Base-by-base conservation (phyloP, 2,329 filamentous ascomycete genomes). In the Fusarium keratoplasticum region DNA sequence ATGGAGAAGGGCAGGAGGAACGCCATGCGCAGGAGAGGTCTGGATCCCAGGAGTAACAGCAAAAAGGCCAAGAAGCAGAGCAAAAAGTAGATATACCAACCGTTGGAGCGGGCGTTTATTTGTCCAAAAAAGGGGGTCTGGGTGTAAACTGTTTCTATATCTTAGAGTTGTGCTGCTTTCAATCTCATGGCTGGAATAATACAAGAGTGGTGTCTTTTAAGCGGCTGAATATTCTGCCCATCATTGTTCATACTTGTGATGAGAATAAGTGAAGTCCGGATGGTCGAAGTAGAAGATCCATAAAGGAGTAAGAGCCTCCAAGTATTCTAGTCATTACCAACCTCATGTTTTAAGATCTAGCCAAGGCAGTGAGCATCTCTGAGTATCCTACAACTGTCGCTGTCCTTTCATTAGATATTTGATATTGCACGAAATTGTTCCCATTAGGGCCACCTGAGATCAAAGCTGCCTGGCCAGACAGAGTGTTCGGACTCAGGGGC, bases 1-100 rank as follows among this genome's bases (percentile, higher is more conserved):
- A 94, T 95, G 50, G 89, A 92, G 78, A 90, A 90, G 77, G 93
- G 91, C n/a, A 91, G 92, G 86, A 89, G 90, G 74, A 94, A 93
- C 78, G 89, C 91, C 69, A 89, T 95, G 87, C 90, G 93, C 77
- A 90, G 90, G 78, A 92, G 93, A 80, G 94, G 94, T 69, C 83
- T 95, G 62, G 91, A 95, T 81, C 93, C 93, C 1, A 91, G 89
- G 79, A 90, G 88, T 29, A 83, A 79, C 61, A 82, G 75, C 58
- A 83, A 80, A 75, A 80, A 82, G 70, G 72, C 77, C 18, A 79
- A 74, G 67, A 77, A 77, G 66, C 60, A 72, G 64, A 76, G 72
- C 47, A 77, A 76, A 71, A 78, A 74, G 66, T 69, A 78, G 62
- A 66, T 52, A 73, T 64, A 36, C 35, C 70, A 70, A 69, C 69